Conservation (phyloP, 495 filamentous ascomycete genomes). For the Cercophora scortea region DNA sequence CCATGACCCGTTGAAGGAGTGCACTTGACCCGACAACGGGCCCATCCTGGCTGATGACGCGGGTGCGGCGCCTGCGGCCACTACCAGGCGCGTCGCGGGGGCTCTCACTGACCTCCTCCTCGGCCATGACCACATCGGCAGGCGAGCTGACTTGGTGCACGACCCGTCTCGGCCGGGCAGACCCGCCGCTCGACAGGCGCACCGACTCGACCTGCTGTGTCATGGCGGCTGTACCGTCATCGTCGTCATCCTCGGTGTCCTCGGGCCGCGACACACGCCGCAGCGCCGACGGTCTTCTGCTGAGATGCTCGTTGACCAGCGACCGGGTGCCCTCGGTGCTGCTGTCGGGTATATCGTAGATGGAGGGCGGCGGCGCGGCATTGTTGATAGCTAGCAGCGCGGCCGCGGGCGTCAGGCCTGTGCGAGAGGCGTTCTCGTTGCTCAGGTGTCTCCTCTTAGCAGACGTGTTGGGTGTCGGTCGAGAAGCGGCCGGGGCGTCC, state of each 20-base stretch:
- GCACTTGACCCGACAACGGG: slow-evolving; percentile 18
- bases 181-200: neutral
- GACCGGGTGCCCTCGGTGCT: neutral
- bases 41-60: slow-evolving; percentile 10
- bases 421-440: slow-evolving; percentile 1
- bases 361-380: neutral
- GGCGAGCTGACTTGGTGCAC: neutral
- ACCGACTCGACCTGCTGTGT: neutral
- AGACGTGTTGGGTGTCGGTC: slow-evolving; percentile 33
- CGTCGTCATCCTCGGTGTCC: neutral
- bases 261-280: neutral
- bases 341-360: neutral
- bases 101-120: slow-evolving; percentile 38
- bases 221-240: neutral
- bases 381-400: slow-evolving; percentile 1
- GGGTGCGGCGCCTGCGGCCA: slow-evolving; percentile 25
- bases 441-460: slow-evolving; percentile 28
- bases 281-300: neutral
- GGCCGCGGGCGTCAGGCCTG: neutral
- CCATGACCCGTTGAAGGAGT: slow-evolving; percentile 22
- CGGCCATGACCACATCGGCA: neutral
- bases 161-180: neutral
- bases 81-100: slow-evolving; percentile 41
- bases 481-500: neutral
- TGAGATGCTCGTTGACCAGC: neutral